Evolutionary conservation across 1,284 basidiomycete species (phyloP), one percentile per base, ranked within the genome.

Genomic region (Ustilago vetiveriae): DNA sequence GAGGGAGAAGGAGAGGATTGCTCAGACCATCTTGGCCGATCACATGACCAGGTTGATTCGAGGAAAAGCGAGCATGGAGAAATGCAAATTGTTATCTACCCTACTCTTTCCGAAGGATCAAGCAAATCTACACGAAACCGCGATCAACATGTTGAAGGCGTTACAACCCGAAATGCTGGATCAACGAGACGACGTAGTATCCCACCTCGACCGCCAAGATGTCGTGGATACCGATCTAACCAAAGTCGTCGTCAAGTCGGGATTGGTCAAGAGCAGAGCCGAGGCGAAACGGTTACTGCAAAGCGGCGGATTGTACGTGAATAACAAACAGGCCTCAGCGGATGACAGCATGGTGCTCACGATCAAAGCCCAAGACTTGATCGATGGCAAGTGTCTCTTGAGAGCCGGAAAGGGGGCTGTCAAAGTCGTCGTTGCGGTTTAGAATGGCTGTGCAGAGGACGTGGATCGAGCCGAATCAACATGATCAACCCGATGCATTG

Each of bases 11-110:
- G 82, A 83, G 53, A 88, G 91, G 16, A 74, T 82, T 2, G 92
- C 92, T 2, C 95, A 98, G 80, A 86, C 85, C n/a, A 81, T 87
- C 10, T 85, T 98, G 3, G 95, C 95, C 6, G 85, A 87, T 8
- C 93, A 98, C 83, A 89, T 96, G 6, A 96, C 93, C 0, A 87
- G 90, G 66, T 86, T 98, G 54, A 88, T 64, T 26, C 55, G 63
- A 11, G 45, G 82, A 85, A 85, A 67, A 16, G 62, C 79, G 3
- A 85, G 85, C 33, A 83, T 85, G 23, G 67, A 74, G 22, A 86
- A 27, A 9, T 46, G 42, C 17, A 84, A 86, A 53, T 84, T 85
- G 0, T 85, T 88, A 6, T 89, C 90, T 0, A 82, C 83, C 48
- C 83, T 90, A 21, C 83, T 92, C 14, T 92, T 88, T 79, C n/a